Evolutionary conservation across 1,139 yeast species (phyloP).

Genomic region (Suhomyces terraborum): DNA sequence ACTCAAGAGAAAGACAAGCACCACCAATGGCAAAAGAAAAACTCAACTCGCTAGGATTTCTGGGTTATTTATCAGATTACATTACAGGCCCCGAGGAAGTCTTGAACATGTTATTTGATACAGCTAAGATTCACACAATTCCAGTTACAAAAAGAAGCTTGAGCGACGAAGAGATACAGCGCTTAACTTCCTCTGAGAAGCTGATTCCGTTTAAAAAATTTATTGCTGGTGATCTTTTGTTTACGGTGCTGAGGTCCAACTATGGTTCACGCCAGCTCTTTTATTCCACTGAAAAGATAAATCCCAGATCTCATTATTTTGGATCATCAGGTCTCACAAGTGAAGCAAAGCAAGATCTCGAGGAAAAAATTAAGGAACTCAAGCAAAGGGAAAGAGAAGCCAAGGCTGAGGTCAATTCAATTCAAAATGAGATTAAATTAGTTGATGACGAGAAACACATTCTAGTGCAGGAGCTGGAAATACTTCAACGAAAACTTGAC

Average conservation of each 20-base stretch:
- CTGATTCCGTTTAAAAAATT: conserved; percentile 54
- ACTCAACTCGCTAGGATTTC: conserved; percentile 64
- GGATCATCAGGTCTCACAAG: conserved; percentile 47
- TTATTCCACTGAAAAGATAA: conserved; percentile 39
- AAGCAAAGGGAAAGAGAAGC: conserved; percentile 23
- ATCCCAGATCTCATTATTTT: conserved; percentile 36
- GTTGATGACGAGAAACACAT: conserved; percentile 12
- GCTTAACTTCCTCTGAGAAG: conserved; percentile 36
- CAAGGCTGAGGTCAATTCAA: conserved; percentile 16
- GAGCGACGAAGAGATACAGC: conserved; percentile 41
- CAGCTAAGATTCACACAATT: conserved; percentile 56
- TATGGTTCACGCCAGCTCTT: conserved; percentile 59
- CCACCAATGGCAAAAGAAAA: conserved; percentile 27
- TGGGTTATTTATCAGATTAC: conserved; percentile 73
- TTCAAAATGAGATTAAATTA: conserved; percentile 13
- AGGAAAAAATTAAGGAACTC: conserved; percentile 21
- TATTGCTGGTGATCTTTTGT: conserved; percentile 59
- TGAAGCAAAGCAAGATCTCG: conserved; percentile 29
- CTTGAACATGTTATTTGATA: conserved; percentile 68
- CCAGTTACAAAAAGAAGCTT: conserved; percentile 60
- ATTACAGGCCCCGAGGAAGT: conserved; percentile 77
- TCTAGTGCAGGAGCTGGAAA: conserved; percentile 18
- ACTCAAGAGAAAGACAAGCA: conserved; percentile 14
- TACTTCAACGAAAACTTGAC: conserved; percentile 26
- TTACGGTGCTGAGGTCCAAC: conserved; percentile 52